phyloP scores from a whole-genome alignment of 78 protist genomes.

The Protostelium mycophagum region DNA sequence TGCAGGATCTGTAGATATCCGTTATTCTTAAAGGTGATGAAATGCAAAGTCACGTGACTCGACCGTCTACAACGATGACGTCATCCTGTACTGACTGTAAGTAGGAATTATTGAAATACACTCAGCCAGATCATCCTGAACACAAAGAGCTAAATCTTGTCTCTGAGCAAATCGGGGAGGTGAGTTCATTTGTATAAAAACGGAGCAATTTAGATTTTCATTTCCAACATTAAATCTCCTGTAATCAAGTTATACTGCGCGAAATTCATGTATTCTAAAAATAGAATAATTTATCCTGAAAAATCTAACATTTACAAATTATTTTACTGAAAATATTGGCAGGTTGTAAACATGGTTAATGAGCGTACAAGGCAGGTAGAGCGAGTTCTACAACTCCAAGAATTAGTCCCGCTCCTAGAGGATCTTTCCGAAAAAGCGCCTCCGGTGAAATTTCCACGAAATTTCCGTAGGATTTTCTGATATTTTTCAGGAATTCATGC shows the following conservation, averaged over 20 bases:
- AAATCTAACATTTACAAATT: no score
- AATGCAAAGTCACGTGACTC: not conserved
- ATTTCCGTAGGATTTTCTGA: no score
- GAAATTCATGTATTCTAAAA: no score
- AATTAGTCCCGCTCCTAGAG: not conserved
- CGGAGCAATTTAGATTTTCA: no score
- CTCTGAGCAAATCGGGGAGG: not conserved
- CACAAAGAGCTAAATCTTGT: not conserved
- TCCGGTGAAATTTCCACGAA: no score
- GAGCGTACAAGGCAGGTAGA: not conserved
- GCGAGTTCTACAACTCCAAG: not conserved
- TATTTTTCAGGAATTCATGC: not conserved
- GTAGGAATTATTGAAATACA: not conserved
- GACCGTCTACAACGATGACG: not conserved
- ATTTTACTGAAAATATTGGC: no score
- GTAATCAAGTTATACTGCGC: no score
- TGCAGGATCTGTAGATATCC: not conserved
- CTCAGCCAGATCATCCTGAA: not conserved
- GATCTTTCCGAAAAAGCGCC: not conserved
- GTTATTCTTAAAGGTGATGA: not conserved
- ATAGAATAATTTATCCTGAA: no score
- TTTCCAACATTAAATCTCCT: no score
- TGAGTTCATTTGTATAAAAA: no score
- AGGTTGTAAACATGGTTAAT: not conserved
- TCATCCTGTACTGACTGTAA: no score